Conservation (phyloP, 2,329 filamentous ascomycete species). For the Ascochyta rabiei region DNA sequence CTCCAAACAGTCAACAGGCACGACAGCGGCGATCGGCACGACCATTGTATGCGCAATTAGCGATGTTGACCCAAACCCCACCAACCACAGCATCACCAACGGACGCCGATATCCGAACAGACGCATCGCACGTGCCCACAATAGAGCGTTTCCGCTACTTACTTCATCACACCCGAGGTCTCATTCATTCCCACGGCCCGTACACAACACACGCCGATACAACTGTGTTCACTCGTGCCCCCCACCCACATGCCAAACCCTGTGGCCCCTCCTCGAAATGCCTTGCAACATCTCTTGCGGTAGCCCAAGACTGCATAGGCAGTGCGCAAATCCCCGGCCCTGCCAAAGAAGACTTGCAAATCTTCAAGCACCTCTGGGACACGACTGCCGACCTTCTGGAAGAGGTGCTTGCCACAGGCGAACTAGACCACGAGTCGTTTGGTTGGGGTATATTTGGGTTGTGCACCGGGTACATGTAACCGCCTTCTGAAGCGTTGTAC, state of each 20-base stretch:
- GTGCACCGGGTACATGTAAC: conserved; percentile 23
- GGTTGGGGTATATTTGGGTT: conserved; percentile 29
- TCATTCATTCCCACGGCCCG: conserved; percentile 15
- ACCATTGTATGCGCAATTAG: not conserved
- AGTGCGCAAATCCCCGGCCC: conserved; percentile 17
- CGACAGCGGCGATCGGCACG: not conserved
- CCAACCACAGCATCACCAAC: not conserved
- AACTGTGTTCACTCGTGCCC: conserved; percentile 16
- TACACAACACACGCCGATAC: conserved; percentile 16
- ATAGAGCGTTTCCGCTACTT: conserved; percentile 20
- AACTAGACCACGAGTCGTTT: conserved; percentile 22
- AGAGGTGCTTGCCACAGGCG: conserved; percentile 11
- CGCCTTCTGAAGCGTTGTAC: not conserved
- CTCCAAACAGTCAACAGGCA: not conserved
- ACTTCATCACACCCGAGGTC: conserved; percentile 10
- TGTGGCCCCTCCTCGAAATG: conserved; percentile 1
- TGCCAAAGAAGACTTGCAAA: conserved; percentile 19
- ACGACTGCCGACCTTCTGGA: conserved; percentile 20
- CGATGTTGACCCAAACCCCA: not conserved
- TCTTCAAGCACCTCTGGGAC: conserved; percentile 24
- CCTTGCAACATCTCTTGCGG: conserved; percentile 23
- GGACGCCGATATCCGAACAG: not conserved
- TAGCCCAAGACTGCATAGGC: conserved; percentile 25
- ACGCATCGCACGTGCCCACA: not conserved
- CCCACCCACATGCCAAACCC: not conserved